Evolutionary conservation across 805 yeast species (phyloP), one percentile per base, ranked within the genome.

Genomic region (Teunomyces cretensis): DNA sequence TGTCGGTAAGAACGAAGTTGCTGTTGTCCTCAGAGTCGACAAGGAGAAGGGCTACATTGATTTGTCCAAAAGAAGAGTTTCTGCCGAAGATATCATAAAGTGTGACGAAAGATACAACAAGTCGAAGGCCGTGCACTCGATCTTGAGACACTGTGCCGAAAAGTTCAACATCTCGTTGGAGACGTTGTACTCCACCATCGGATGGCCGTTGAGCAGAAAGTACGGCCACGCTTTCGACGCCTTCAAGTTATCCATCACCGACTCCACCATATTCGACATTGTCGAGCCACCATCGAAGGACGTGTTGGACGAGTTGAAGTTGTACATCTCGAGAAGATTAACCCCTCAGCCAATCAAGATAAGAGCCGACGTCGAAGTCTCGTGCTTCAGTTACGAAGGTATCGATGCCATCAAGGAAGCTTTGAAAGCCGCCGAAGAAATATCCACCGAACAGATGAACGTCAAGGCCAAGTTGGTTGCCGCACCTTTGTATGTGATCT

Each of bases 1-100:
- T 75, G 98, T 94, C 52, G 99, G 99, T 54, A 89, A 95, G 67
- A 94, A 94, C 64, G 99, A 94, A 72, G 97, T 94, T 45, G 99
- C 92, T 28, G 97, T 94, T 48, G 99, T 94, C 8, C 78, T 94
- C 63, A 86, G 99, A 76, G 99, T 94, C 49, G 99, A 94, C 72
- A 91, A 91, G 70, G 99, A 94, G 68, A 94, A 94, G 72, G 99
- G 99, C 39, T 94, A 94, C 71, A 94, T 94, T 64, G 99, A 94
- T 74, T 78, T 94, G 62, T 90, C 97, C 46, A 94, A 94, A 71
- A 91, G 98, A 80, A 84, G 97, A 68, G 99, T 92, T 45, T 84
- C 95, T n/a, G 84, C 97, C 31, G 99, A 94, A 73, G 99, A 94
- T 69, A 92, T 94, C 54, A 84, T 86, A 60, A 89, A 89, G 70